Evolutionary conservation across 345 rosid species (phyloP).

Genomic region (Syzygium jambos): DNA sequence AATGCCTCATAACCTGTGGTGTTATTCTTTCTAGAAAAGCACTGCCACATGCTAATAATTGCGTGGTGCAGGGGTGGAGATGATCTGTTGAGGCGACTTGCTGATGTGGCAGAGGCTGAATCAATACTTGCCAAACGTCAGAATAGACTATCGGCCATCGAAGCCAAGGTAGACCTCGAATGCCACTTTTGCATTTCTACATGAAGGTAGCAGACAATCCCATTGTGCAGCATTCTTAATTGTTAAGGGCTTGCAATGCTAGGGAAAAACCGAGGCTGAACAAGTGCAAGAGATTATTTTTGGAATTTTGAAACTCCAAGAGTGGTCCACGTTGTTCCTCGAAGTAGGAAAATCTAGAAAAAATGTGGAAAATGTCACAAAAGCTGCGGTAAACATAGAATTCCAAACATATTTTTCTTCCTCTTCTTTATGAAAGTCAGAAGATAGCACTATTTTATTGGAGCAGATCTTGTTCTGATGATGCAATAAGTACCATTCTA

Average conservation of each 20-base stretch:
- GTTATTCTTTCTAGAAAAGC: background rate
- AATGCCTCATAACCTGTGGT: background rate
- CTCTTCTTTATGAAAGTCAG: background rate
- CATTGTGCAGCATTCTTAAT: background rate
- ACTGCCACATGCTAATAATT: background rate
- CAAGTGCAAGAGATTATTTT: background rate
- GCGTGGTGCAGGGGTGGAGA: conserved; percentile 66
- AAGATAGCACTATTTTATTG: background rate
- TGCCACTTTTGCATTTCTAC: background rate
- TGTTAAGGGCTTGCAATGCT: background rate
- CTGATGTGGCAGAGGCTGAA: conserved; percentile 75
- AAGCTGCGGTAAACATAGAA: background rate
- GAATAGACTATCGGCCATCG: conserved; percentile 62
- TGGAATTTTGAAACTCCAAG: background rate
- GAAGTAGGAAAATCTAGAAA: background rate
- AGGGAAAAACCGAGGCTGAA: background rate
- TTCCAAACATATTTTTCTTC: background rate
- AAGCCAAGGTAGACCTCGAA: conserved; percentile 48
- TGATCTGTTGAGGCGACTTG: conserved; percentile 73
- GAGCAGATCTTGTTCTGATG: background rate
- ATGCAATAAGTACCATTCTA: background rate
- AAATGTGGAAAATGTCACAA: background rate
- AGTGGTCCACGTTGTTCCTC: background rate
- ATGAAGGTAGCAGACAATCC: background rate
- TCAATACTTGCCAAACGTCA: conserved; percentile 55